phyloP scores from a whole-genome alignment of 768 basidiomycete species.

The Imleria badia region DNA sequence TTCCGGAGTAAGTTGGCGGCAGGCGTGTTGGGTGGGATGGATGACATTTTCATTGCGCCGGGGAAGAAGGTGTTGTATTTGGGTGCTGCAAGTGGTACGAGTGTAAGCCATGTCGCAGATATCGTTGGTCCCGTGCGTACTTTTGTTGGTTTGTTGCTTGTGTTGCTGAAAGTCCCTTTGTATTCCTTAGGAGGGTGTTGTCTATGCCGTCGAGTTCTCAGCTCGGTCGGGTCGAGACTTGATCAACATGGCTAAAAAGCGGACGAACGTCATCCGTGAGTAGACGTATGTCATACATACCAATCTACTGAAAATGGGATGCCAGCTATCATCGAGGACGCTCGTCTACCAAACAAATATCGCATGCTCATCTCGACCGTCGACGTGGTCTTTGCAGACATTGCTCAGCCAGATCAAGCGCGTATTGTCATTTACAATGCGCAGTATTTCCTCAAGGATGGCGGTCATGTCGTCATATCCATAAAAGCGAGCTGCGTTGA shows the following conservation, averaged over 20 bases:
- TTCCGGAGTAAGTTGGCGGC: slow-evolving; percentile 97
- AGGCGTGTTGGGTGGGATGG: slow-evolving; percentile 93
- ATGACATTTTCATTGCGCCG: slow-evolving; percentile 88
- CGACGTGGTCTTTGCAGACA: slow-evolving; percentile 97
- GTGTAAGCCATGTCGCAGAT: slow-evolving; percentile 98
- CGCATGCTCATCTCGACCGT: slow-evolving; percentile 95
- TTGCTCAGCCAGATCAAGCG: slow-evolving; percentile 98
- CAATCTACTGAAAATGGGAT: neutral
- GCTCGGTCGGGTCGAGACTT: slow-evolving; percentile 94
- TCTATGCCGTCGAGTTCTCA: slow-evolving; percentile 99
- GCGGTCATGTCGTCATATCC: slow-evolving; percentile 90
- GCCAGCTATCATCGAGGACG: slow-evolving; percentile 94
- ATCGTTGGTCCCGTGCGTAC: slow-evolving; percentile 89
- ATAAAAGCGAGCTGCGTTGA: slow-evolving; percentile 99
- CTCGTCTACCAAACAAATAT: slow-evolving; percentile 94
- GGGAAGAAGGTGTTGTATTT: slow-evolving; percentile 97
- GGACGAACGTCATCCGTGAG: slow-evolving; percentile 98
- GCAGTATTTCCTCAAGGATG: slow-evolving; percentile 92
- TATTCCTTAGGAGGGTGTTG: slow-evolving; percentile 75
- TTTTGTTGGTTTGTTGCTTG: neutral
- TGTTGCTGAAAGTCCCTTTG: neutral
- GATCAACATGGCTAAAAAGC: slow-evolving; percentile 99
- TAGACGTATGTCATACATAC: slow-evolving; percentile 12
- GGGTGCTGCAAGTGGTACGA: slow-evolving; percentile 96
- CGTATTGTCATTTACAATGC: slow-evolving; percentile 95